Evolutionary conservation across 306 rosid genomes (phyloP).

Genomic region (Cucurbita ficifolia): DNA sequence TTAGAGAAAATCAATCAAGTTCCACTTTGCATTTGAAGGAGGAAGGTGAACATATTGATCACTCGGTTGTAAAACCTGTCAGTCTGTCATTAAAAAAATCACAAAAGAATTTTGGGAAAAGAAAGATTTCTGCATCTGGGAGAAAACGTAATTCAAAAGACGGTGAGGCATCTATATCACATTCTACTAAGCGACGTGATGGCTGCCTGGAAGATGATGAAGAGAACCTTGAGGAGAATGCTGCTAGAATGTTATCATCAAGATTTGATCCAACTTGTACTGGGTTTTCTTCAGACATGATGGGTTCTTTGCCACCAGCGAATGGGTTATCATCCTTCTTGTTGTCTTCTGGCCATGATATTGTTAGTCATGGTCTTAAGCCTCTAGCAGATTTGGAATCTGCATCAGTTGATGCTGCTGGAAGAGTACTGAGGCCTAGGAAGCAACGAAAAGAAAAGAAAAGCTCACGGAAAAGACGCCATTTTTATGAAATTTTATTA

Average conservation of each 20-base stretch:
- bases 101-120: slow-evolving; percentile 33
- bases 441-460: slow-evolving; percentile 45
- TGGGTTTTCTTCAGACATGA: slow-evolving; percentile 49
- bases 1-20: slow-evolving; percentile 6
- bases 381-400: slow-evolving; percentile 50
- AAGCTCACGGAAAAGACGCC: slow-evolving; percentile 61
- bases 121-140: slow-evolving; percentile 24
- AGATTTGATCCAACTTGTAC: slow-evolving; percentile 96
- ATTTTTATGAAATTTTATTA: slow-evolving; percentile 63
- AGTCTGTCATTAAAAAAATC: slow-evolving; percentile 23
- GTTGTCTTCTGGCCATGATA: slow-evolving; percentile 34
- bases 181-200: slow-evolving; percentile 27
- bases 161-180: slow-evolving; percentile 27
- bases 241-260: slow-evolving; percentile 93
- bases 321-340: slow-evolving; percentile 41
- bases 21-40: slow-evolving; percentile 7
- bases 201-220: slow-evolving; percentile 53
- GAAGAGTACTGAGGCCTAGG: slow-evolving; percentile 78
- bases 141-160: slow-evolving; percentile 20
- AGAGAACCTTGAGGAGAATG: slow-evolving; percentile 96
- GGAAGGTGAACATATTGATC: slow-evolving; percentile 12
- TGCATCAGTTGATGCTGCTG: slow-evolving; percentile 50
- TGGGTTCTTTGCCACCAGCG: slow-evolving; percentile 34
- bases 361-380: slow-evolving; percentile 30
- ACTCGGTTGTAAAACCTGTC: slow-evolving; percentile 35